Evolutionary conservation across 2,329 filamentous ascomycete species (phyloP), one percentile per base, ranked within the genome.

Genomic region (Aureobasidium sp.): DNA sequence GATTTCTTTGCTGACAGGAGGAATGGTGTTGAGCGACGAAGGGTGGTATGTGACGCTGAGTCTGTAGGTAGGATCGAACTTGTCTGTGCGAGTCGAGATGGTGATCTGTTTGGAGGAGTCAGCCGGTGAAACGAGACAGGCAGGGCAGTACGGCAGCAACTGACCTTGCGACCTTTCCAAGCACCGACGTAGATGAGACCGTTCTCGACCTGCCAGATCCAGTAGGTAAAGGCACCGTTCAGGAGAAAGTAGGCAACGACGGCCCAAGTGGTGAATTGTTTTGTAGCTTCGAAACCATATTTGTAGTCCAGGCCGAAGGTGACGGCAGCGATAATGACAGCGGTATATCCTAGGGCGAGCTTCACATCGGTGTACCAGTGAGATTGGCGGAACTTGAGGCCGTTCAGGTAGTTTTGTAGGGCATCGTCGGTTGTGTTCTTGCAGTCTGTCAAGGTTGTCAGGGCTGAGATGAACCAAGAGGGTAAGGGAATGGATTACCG

Each of bases 361-460:
- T 91, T 90, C 52, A 95, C 84, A 71, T 97, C 92, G 69, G 87
- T 85, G 52, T 94, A 86, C 63, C 77, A 82, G 78, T 97, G 88
- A 66, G 89, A 87, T 76, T 96, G 91, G 66, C 79, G 83, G 80
- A 97, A 97, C 41, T 53, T 53, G 73, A 97, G 86, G 36, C 86
- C 89, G 76, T 90, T 93, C 66, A 99, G 86, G 79, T 97, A 97
- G 77, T 94, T 91, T 63, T 89, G 86, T 64, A 99, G 87, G 62
- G 92, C 91, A 77, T 99, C 94, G 78, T 99, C 94, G 67, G 90
- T 91, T 42, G 92, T 95, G 79, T 94, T 96, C 77, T 97, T 97
- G 66, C 99, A 87, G 74, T 97, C 94, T 96, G 73, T 64, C 8
- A 15, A 17, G 36, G 17, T 34, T n/a, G 55, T 65, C n/a, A n/a